Evolutionary conservation across 2,329 filamentous ascomycete species (phyloP).

Genomic region (Colletotrichum somersetense): DNA sequence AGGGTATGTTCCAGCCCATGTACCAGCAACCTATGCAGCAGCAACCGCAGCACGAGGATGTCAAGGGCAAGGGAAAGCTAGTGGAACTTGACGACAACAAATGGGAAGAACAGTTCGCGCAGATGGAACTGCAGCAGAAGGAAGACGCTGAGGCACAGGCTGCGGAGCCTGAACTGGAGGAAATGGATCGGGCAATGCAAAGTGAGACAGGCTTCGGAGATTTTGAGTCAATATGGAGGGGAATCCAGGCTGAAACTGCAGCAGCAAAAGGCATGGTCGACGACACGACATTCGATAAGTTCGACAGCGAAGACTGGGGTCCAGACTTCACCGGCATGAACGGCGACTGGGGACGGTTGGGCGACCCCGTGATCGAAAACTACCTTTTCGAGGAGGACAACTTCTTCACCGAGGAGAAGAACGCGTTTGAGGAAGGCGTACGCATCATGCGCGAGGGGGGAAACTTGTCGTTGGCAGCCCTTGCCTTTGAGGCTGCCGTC

Average conservation of each 20-base stretch:
- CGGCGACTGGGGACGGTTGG: slow-evolving; percentile 72
- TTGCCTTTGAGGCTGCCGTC: slow-evolving; percentile 95
- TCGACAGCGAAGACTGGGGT: slow-evolving; percentile 84
- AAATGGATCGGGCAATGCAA: slow-evolving; percentile 79
- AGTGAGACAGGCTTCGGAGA: slow-evolving; percentile 83
- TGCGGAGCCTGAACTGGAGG: slow-evolving; percentile 86
- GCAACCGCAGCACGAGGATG: slow-evolving; percentile 63
- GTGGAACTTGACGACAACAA: slow-evolving; percentile 93
- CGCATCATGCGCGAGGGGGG: slow-evolving; percentile 94
- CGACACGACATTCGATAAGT: slow-evolving; percentile 72
- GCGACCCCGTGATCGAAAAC: slow-evolving; percentile 84
- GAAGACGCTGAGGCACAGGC: slow-evolving; percentile 66
- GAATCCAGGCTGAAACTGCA: slow-evolving; percentile 82
- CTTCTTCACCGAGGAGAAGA: slow-evolving; percentile 81
- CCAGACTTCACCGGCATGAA: slow-evolving; percentile 71
- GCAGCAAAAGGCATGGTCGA: slow-evolving; percentile 79
- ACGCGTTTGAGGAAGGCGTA: slow-evolving; percentile 93
- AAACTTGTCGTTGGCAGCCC: slow-evolving; percentile 90
- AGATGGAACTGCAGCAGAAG: slow-evolving; percentile 79
- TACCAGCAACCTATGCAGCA: slow-evolving; percentile 59
- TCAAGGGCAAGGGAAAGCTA: slow-evolving; percentile 90
- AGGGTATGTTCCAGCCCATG: slow-evolving; percentile 67
- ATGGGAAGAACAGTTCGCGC: slow-evolving; percentile 96
- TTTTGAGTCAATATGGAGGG: slow-evolving; percentile 91
- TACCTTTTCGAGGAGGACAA: slow-evolving; percentile 98